Evolutionary conservation across 805 yeast species (phyloP), one percentile per base, ranked within the genome.

Genomic region (Yarrowia osloensis): DNA sequence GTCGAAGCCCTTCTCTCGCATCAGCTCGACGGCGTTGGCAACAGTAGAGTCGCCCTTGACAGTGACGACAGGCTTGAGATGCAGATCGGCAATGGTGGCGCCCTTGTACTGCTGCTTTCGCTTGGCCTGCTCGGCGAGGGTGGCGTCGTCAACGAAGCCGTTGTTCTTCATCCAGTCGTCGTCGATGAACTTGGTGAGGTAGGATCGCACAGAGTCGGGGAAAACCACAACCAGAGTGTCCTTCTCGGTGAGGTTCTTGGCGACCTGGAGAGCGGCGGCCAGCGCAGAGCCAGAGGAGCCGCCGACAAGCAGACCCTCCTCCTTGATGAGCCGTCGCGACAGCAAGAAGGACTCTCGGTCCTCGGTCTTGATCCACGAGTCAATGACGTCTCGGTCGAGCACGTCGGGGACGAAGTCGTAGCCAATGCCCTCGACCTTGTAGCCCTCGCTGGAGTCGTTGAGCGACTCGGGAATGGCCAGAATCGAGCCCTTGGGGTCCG

Each of bases 371-470:
- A 88, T 84, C 97, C 97, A 90, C 70, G 81, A 79, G 77, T 90
- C 95, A 28, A 90, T 88, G 63, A 78, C 76, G 17, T 77, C 72
- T 78, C 95, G 84, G 74, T 87, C 81, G 76, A 90, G 82, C 22
- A 89, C 96, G 65, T 89, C 89, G 62, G 97, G 97, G 69, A 90
- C 81, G 75, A 90, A 90, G 79, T 90, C 97, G 77, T 90, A 90
- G 71, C 97, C 97, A 71, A 90, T 90, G 77, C 97, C 97, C 79
- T 90, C 97, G 59, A 91, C 96, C 74, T 89, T 84, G 78, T 90
- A 90, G 11, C 82, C 76, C 55, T 83, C 88, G 35, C 81, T 76
- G 24, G 77, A 73, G 52, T 78, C 80, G 77, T 90, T 90, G 74
- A 91, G 81, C 7, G 86, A 74, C 75, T 86, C 94, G 39, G 97